A percentile compares a stretch with the other conserved stretches of the same genome.
Evolutionary conservation across 2,329 filamentous ascomycete genomes (phyloP).

Genomic region (Orbilia ellipsospora): DNA sequence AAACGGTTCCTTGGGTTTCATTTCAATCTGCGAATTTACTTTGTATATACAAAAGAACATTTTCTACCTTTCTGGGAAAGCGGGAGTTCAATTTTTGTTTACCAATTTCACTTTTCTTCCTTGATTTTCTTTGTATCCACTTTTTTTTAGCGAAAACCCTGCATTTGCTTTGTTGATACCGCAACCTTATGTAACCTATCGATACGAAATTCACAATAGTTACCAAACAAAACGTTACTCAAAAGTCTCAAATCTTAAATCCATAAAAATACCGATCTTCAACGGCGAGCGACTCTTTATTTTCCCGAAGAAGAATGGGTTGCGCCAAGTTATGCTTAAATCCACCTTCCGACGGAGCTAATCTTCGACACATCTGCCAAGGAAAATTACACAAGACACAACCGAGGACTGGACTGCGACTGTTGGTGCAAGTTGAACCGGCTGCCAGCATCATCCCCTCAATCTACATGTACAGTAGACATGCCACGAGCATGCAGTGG

Average conservation of each 20-base stretch:
- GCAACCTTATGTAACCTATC: constrained; percentile 20
- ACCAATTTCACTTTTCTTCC: constrained; percentile 16
- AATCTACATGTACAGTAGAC: constrained; percentile 10
- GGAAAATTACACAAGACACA: constrained; percentile 10
- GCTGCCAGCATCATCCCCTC: constrained; percentile 8
- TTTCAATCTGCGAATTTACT: constrained; percentile 1
- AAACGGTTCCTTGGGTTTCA: constrained; percentile 20
- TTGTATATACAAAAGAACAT: constrained; percentile 54
- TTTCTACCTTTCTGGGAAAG: constrained; percentile 40
- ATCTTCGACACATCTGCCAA: constrained; percentile 36
- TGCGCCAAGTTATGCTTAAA: constrained; percentile 12
- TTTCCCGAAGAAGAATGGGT: constrained; percentile 24
- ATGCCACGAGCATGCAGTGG: background rate
- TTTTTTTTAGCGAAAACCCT: constrained; percentile 39
- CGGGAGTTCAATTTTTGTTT: constrained; percentile 38
- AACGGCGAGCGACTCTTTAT: constrained; percentile 26
- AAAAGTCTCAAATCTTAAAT: constrained; percentile 19
- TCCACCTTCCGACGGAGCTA: constrained; percentile 50
- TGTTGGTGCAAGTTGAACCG: constrained; percentile 22
- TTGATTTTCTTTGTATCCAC: constrained; percentile 27
- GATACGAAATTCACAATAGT: constrained; percentile 19
- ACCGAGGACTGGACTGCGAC: background rate
- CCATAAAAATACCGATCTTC: constrained; percentile 14
- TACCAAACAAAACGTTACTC: constrained; percentile 11
- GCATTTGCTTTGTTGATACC: constrained; percentile 29